Percentiles rank a stretch among this genome's conserved stretches.
Evolutionary conservation across 2,329 filamentous ascomycete genomes (phyloP).

Genomic region (Rutstroemia sp.): DNA sequence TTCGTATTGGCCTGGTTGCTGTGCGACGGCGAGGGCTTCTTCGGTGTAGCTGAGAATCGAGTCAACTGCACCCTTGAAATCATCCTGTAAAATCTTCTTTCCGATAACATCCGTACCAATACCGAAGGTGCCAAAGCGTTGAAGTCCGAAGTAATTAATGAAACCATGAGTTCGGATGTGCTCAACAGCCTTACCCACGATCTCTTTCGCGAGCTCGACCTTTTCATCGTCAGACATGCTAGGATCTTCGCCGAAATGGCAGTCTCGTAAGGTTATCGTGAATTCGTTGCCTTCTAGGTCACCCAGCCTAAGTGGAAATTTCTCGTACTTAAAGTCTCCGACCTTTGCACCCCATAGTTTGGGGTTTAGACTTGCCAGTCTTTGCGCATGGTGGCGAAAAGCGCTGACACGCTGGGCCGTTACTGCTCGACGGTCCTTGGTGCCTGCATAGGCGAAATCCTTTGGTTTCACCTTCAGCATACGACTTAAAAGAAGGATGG

Average conservation of each 20-base stretch:
- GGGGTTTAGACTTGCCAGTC: conserved; percentile 57
- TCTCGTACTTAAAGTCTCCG: conserved; percentile 75
- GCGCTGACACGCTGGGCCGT: conserved; percentile 61
- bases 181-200: conserved; percentile 52
- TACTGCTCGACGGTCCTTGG: conserved; percentile 63
- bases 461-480: conserved; percentile 51
- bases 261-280: conserved; percentile 83
- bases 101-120: conserved; percentile 83
- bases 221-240: conserved; percentile 41
- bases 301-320: conserved; percentile 68
- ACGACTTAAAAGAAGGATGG: conserved; percentile 52
- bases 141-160: conserved; percentile 97
- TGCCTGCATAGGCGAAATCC: conserved; percentile 61
- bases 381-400: conserved; percentile 50
- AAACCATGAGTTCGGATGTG: conserved; percentile 71
- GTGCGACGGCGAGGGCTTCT: conserved; percentile 48
- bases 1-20: conserved; percentile 36
- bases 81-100: conserved; percentile 70
- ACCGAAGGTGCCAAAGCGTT: conserved; percentile 85
- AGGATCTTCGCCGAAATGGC: conserved; percentile 47
- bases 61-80: conserved; percentile 74
- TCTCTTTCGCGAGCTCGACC: conserved; percentile 36
- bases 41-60: conserved; percentile 68
- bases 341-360: conserved; percentile 55
- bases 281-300: conserved; percentile 89